These are phyloP conservation scores for Solanum boliviense DNA, from an alignment of 257 asterid genomes.

Conservation along the genomic window DNA sequence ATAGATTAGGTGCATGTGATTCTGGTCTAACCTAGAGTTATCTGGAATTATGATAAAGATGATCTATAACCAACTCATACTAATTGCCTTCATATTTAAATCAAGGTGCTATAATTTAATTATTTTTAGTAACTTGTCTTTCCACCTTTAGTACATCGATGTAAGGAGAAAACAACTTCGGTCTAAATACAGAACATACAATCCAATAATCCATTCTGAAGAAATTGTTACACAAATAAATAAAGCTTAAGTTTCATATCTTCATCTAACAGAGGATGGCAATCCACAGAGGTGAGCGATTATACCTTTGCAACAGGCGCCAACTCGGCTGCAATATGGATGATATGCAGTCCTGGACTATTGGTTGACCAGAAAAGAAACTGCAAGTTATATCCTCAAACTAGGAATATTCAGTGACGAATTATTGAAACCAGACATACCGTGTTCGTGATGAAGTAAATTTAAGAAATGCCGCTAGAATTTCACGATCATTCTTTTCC, in stretches of 20 bases:
- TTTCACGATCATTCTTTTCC: conserved; percentile 63
- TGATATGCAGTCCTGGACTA: conserved; percentile 71
- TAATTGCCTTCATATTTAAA: neutral
- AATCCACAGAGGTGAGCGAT: neutral
- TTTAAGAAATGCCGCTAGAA: conserved; percentile 43
- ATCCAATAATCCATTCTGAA: neutral
- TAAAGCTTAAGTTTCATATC: neutral
- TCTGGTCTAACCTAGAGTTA: neutral
- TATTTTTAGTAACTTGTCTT: neutral
- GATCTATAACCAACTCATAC: neutral
- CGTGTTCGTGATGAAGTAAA: conserved; percentile 40
- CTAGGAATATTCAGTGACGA: neutral
- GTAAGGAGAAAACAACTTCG: neutral
- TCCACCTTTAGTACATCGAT: neutral
- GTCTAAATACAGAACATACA: neutral
- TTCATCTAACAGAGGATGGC: neutral
- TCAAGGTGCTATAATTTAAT: neutral
- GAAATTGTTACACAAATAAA: neutral
- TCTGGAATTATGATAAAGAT: neutral
- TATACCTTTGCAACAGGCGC: conserved; percentile 99
- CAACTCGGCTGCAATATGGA: conserved; percentile 98
- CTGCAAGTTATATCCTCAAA: conserved; percentile 15
- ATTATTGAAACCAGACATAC: conserved; percentile 21
- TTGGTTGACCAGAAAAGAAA: conserved; percentile 13
- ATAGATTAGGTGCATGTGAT: neutral